Percentiles rank a stretch among this genome's conserved stretches.
Conservation (phyloP, 768 basidiomycete species). For the Boletus rex-veris region DNA sequence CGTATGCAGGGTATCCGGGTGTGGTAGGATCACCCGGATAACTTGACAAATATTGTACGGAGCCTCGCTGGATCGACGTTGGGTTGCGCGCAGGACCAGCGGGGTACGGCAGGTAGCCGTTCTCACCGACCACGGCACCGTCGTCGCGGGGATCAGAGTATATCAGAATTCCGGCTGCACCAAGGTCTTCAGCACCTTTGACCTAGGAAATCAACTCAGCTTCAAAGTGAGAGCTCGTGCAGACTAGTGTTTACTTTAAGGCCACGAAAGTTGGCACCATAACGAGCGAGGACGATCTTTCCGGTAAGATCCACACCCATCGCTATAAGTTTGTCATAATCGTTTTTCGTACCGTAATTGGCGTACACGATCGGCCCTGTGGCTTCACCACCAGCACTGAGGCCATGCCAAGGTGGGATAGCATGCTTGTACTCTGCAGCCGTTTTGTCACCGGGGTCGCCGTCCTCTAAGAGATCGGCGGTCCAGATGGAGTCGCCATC, state of each 20-base stretch:
- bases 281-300: slow-evolving; percentile 75
- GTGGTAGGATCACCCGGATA: slow-evolving; percentile 83
- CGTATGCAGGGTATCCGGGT: slow-evolving; percentile 83
- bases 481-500: slow-evolving; percentile 56
- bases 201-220: slow-evolving; percentile 43
- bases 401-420: slow-evolving; percentile 83
- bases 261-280: slow-evolving; percentile 77
- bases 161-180: slow-evolving; percentile 74
- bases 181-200: slow-evolving; percentile 78
- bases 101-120: slow-evolving; percentile 72
- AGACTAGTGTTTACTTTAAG: slow-evolving; percentile 55
- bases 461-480: slow-evolving; percentile 73
- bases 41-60: slow-evolving; percentile 62
- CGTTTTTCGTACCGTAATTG: slow-evolving; percentile 73
- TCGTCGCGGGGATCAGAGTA: slow-evolving; percentile 88
- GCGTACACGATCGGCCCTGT: slow-evolving; percentile 71
- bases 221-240: slow-evolving; percentile 5
- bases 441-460: slow-evolving; percentile 65
- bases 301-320: slow-evolving; percentile 71
- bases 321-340: slow-evolving; percentile 59
- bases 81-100: slow-evolving; percentile 85
- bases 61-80: slow-evolving; percentile 79
- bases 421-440: slow-evolving; percentile 63
- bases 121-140: slow-evolving; percentile 68
- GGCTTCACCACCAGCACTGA: slow-evolving; percentile 74